Evolutionary conservation across 2,329 filamentous ascomycete species (phyloP).

Genomic region (Colletotrichum shisoi): DNA sequence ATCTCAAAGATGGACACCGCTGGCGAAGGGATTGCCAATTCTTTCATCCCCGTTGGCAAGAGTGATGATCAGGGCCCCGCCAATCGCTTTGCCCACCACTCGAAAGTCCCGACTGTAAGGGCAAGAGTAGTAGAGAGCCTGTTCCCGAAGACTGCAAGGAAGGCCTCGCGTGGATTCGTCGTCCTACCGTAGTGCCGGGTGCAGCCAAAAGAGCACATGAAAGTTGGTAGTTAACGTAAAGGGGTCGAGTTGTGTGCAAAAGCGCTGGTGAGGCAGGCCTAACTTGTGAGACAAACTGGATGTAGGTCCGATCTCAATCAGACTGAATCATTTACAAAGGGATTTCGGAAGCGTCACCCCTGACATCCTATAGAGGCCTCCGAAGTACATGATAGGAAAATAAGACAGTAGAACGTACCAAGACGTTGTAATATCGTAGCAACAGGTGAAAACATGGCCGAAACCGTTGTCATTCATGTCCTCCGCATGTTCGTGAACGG

Average conservation of each 20-base stretch:
- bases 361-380: not conserved
- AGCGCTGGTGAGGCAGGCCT: not conserved
- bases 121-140: constrained; percentile 1
- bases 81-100: no score
- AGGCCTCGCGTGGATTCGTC: constrained; percentile 17
- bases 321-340: not conserved
- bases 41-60: not conserved
- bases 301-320: no score
- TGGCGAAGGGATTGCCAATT: not conserved
- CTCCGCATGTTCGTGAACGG: not conserved
- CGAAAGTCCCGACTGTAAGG: not conserved
- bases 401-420: not conserved
- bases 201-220: not conserved
- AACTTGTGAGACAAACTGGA: not conserved
- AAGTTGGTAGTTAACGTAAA: not conserved
- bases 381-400: not conserved
- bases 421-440: not conserved
- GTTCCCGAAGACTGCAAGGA: constrained; percentile 21
- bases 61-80: not conserved
- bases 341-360: not conserved
- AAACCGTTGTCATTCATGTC: not conserved
- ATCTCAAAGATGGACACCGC: not conserved
- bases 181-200: constrained; percentile 11
- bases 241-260: not conserved
- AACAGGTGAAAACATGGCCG: not conserved